A percentile compares a stretch with the other conserved stretches of the same genome.
Conservation (phyloP, 1,284 basidiomycete species). For the Trichosporon coremiiforme region DNA sequence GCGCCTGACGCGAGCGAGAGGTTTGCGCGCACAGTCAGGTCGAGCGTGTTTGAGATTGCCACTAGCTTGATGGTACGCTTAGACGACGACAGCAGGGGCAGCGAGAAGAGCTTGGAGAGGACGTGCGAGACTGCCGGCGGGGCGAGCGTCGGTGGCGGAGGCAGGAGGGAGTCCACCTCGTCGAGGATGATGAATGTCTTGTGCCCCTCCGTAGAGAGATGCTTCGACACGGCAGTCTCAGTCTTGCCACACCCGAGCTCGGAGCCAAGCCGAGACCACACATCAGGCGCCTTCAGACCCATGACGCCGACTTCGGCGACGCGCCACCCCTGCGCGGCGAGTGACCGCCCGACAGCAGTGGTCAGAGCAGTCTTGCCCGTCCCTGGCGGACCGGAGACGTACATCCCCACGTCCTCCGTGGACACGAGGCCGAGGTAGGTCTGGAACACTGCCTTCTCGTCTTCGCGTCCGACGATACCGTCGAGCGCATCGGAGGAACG, state of each 20-base stretch:
- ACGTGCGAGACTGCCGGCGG: slow-evolving; percentile 49
- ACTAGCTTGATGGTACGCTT: slow-evolving; percentile 48
- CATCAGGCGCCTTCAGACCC: slow-evolving; percentile 47
- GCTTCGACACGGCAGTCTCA: slow-evolving; percentile 41
- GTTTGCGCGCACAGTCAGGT: slow-evolving; percentile 53
- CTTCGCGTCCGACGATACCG: slow-evolving; percentile 49
- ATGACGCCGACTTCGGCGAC: slow-evolving; percentile 54
- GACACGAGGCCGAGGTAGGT: slow-evolving; percentile 43
- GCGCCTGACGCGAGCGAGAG: slow-evolving; percentile 46
- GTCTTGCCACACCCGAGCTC: slow-evolving; percentile 43
- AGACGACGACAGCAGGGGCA: slow-evolving; percentile 42
- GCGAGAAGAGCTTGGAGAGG: slow-evolving; percentile 51
- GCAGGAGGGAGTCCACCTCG: slow-evolving; percentile 56
- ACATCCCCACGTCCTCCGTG: slow-evolving; percentile 46
- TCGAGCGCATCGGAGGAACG: slow-evolving; percentile 27
- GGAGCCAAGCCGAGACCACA: slow-evolving; percentile 47
- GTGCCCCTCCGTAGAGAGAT: slow-evolving; percentile 28
- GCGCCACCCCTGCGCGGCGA: slow-evolving; percentile 42
- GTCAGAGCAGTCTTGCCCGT: slow-evolving; percentile 58
- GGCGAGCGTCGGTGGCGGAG: slow-evolving; percentile 43
- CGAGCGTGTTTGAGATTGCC: slow-evolving; percentile 57
- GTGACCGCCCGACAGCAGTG: slow-evolving; percentile 44
- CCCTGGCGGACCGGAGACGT: slow-evolving; percentile 57
- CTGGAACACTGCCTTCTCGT: slow-evolving; percentile 46
- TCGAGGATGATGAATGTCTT: slow-evolving; percentile 54